These are phyloP conservation scores for Aeschynomene evenia DNA, from an alignment of 306 rosid genomes.

Conservation along the genomic window DNA sequence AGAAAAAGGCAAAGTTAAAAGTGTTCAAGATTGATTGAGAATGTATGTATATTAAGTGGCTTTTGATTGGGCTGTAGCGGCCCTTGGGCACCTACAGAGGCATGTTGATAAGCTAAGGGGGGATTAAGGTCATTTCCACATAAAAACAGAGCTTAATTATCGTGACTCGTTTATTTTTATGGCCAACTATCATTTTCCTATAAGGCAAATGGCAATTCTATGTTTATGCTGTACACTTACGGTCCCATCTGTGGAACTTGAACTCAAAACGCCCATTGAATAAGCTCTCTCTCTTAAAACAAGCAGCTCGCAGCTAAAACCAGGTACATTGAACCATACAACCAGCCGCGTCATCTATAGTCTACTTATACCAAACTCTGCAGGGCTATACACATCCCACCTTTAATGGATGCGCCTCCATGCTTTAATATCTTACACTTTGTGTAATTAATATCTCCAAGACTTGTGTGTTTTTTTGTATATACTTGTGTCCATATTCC, in stretches of 20 bases:
- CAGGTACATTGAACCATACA: not conserved
- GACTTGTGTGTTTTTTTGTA: too few relatives aligned
- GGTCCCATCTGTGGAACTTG: not conserved
- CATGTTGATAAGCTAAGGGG: not conserved
- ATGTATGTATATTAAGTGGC: not conserved
- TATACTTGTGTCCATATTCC: too few relatives aligned
- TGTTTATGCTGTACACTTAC: not conserved
- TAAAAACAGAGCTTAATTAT: not conserved
- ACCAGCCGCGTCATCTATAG: constrained; percentile 27
- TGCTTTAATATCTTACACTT: not conserved
- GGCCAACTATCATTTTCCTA: not conserved
- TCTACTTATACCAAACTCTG: not conserved
- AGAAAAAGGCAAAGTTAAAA: not conserved
- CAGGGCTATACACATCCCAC: not conserved
- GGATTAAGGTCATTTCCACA: not conserved
- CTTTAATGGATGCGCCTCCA: not conserved
- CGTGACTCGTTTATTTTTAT: not conserved
- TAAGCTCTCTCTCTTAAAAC: not conserved
- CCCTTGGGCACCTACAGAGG: not conserved
- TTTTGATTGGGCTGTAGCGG: not conserved
- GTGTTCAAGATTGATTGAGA: not conserved
- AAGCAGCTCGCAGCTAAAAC: not conserved
- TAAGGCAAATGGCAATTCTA: not conserved
- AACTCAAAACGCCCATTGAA: not conserved
- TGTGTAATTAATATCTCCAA: too few relatives aligned